These are phyloP conservation scores for Ceratocystis lukuohia DNA, from an alignment of 2,329 filamentous ascomycete species.

Conservation along the genomic window DNA sequence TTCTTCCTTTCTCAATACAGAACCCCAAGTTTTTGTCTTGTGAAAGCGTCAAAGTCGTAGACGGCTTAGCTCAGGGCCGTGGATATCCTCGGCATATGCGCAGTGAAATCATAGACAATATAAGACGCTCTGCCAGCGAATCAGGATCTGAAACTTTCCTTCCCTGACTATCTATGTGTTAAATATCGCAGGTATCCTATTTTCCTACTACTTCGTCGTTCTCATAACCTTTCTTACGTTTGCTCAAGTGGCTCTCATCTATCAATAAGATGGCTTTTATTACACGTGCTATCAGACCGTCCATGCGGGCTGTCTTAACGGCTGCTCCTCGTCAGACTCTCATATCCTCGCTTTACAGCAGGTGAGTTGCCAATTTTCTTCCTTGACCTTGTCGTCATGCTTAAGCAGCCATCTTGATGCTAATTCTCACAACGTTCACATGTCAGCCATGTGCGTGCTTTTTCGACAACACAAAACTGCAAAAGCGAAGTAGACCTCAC, in stretches of 20 bases:
- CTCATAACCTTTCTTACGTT: background rate
- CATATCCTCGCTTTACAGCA: background rate
- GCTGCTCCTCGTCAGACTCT: background rate
- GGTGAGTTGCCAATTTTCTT: background rate
- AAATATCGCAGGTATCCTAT: background rate
- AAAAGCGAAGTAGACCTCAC: conserved; percentile 48
- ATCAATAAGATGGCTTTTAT: conserved; percentile 16
- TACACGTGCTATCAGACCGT: conserved; percentile 18
- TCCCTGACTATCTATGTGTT: background rate
- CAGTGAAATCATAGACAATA: background rate
- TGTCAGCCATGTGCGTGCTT: conserved; percentile 32
- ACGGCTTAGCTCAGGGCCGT: conserved; percentile 13
- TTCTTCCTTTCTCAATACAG: background rate
- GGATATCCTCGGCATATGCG: conserved; percentile 23
- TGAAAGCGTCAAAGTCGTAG: background rate
- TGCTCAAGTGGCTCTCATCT: background rate
- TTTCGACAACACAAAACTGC: conserved; percentile 48
- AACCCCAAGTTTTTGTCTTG: conserved; percentile 9
- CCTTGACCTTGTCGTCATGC: background rate
- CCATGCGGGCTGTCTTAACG: background rate
- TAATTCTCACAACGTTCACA: conserved; percentile 12
- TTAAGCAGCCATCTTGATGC: background rate
- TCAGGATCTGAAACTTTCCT: background rate
- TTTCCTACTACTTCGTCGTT: background rate
- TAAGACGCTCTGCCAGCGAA: background rate